Base-by-base conservation (phyloP, 2,329 filamentous ascomycete genomes). In the Parastagonospora avenae region DNA sequence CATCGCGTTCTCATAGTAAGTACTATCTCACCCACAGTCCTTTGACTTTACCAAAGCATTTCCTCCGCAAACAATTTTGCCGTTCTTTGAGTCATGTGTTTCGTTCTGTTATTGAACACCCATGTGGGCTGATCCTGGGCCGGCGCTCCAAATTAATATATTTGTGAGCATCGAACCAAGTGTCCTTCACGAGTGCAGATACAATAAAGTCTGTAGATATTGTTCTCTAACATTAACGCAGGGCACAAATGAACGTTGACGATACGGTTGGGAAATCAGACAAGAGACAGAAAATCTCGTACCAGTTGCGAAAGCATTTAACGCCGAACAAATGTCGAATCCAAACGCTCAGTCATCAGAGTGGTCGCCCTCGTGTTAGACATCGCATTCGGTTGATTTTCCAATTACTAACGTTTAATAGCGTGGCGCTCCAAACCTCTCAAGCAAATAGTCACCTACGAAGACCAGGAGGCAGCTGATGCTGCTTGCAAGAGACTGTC, bases 391-490 rank as follows among this genome's bases (percentile, higher is more conserved):
- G 2, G 10, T 11, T 14, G 8, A 19, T 29, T 8, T 31, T 10
- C 9, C 16, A 15, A 37, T 6, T 19, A 10, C 32, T 49, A 11
- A 47, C 15, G 1, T 8, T 28, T 16, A 8, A 10, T 45, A 67
- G 89, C 90, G 37, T 94, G 90, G 90, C 83, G 86, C 62, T 80
- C 82, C 48, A 92, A 90, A 73, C 89, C 89, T 35, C 89, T 92
- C 74, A 90, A 90, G 73, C 90, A 94, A 74, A 79, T 83, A 10
- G 88, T 91, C 27, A 76, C 81, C 31, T 93, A 93, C 71, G 81
- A 85, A 2, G 85, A 92, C 65, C 71, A 79, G 35, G 70, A 75
- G 11, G 82, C 82, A 16, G 81, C 92, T 33, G 74, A 80, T 44
- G 80, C 80, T 40, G 84, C 88, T 11, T 76, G 86, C 39, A 72